These are phyloP conservation scores for Apodospora peruviana DNA, from an alignment of 495 filamentous ascomycete genomes.

Conservation along the genomic window DNA sequence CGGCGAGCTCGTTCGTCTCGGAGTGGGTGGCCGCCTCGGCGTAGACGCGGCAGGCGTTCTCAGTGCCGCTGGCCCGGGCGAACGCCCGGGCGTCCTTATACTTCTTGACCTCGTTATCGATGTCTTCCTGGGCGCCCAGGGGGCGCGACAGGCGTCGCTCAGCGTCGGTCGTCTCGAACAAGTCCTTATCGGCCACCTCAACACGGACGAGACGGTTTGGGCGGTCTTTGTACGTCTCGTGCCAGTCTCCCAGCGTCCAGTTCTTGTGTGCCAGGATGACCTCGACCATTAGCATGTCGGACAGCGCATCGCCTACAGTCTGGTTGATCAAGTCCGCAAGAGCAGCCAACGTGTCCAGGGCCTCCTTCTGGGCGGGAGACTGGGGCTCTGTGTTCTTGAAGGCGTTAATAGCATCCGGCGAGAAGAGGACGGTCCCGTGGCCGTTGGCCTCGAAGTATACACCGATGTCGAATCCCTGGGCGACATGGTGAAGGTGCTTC, in stretches of 20 bases:
- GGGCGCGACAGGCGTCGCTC: conserved; percentile 83
- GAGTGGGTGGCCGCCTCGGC: conserved; percentile 86
- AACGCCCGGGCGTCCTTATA: conserved; percentile 88
- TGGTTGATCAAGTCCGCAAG: conserved; percentile 92
- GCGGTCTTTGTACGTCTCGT: conserved; percentile 87
- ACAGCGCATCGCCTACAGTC: conserved; percentile 91
- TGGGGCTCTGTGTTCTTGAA: conserved; percentile 76
- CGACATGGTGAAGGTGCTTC: conserved; percentile 94
- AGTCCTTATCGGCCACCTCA: conserved; percentile 77
- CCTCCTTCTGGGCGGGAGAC: conserved; percentile 82
- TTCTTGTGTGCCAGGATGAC: conserved; percentile 91
- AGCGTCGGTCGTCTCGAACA: conserved; percentile 85
- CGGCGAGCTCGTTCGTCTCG: conserved; percentile 81
- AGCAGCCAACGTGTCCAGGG: conserved; percentile 74
- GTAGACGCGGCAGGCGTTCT: conserved; percentile 94
- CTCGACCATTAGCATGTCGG: conserved; percentile 93
- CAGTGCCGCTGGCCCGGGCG: conserved; percentile 87
- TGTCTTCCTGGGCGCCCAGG: conserved; percentile 69
- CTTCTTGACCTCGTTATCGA: conserved; percentile 81
- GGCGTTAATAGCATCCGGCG: conserved; percentile 65
- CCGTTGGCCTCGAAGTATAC: conserved; percentile 99
- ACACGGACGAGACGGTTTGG: conserved; percentile 92
- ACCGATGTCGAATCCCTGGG: conserved; percentile 83
- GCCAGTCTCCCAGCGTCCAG: conserved; percentile 89
- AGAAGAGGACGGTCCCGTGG: conserved; percentile 95